Evolutionary conservation across 306 rosid species (phyloP).

Genomic region (Luffa acutangula): DNA sequence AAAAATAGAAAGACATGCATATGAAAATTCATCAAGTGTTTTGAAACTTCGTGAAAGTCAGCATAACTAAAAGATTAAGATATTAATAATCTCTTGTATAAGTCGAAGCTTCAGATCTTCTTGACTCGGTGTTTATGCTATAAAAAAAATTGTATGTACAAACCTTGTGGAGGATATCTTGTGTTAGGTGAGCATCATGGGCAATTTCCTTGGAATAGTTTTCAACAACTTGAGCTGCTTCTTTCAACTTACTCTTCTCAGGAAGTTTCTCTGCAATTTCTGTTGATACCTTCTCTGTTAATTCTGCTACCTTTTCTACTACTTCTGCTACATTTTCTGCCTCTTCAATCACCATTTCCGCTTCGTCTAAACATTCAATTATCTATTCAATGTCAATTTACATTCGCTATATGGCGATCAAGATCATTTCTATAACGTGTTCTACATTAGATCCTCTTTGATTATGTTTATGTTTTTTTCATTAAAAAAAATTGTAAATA

Average conservation of each 20-base stretch:
- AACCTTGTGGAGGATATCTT: constrained; percentile 10
- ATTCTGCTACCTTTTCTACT: constrained; percentile 7
- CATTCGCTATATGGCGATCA: background rate
- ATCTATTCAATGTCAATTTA: background rate
- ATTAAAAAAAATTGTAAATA: too few relatives aligned
- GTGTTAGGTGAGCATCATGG: constrained; percentile 3
- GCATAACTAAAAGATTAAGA: too few relatives aligned
- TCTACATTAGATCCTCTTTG: too few relatives aligned
- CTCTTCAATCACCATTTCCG: background rate
- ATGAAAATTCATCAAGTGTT: too few relatives aligned
- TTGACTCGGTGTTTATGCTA: background rate
- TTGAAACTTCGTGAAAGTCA: too few relatives aligned
- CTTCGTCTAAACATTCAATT: background rate
- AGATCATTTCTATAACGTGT: too few relatives aligned
- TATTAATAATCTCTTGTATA: too few relatives aligned
- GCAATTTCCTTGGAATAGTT: background rate
- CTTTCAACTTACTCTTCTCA: background rate
- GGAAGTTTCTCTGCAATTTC: background rate
- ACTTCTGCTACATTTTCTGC: background rate
- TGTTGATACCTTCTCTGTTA: background rate
- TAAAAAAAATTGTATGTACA: background rate
- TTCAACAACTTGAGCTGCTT: background rate
- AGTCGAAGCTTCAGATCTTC: too few relatives aligned
- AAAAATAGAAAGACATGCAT: too few relatives aligned
- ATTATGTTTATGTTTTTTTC: too few relatives aligned